Evolutionary conservation across 139 green algal genomes (phyloP).

Genomic region (Eudorina sp.): DNA sequence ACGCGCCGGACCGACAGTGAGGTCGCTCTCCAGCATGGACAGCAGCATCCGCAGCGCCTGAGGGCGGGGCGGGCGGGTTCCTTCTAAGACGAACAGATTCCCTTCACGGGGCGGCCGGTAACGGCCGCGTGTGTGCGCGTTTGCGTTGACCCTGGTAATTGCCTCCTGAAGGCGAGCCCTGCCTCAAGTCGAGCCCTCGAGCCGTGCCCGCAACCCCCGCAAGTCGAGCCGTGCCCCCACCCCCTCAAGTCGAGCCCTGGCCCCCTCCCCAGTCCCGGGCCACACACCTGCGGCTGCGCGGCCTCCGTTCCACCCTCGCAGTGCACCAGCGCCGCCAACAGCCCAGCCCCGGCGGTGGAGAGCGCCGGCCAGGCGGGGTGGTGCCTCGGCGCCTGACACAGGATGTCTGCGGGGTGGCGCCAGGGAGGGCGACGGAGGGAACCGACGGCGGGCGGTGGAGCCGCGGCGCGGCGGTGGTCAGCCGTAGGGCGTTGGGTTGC

Average conservation of each 20-base stretch:
- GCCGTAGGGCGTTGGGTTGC: no score
- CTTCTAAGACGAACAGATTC: background rate
- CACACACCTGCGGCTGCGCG: conserved; percentile 27
- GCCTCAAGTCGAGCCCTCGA: no score
- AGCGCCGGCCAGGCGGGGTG: conserved; percentile 26
- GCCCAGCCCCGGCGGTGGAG: conserved; percentile 12
- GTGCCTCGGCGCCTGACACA: conserved; percentile 31
- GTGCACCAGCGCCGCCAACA: conserved; percentile 37
- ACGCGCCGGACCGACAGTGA: background rate
- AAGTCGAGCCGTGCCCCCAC: no score
- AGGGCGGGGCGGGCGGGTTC: background rate
- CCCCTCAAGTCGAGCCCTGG: no score
- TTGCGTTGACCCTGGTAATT: no score
- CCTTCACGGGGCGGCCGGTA: no score
- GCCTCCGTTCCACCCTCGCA: conserved; percentile 19
- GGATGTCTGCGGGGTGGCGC: background rate
- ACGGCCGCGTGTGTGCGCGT: background rate
- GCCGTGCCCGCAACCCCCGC: no score
- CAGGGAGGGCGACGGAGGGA: no score
- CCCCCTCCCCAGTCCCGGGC: no score
- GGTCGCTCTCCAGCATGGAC: conserved; percentile 3
- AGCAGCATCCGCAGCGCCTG: conserved; percentile 45
- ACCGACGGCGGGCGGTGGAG: no score
- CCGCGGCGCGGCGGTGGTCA: no score
- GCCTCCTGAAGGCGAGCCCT: no score